Evolutionary conservation across 23 red algal genomes (phyloP).

Genomic region (Chondrus crispus): DNA sequence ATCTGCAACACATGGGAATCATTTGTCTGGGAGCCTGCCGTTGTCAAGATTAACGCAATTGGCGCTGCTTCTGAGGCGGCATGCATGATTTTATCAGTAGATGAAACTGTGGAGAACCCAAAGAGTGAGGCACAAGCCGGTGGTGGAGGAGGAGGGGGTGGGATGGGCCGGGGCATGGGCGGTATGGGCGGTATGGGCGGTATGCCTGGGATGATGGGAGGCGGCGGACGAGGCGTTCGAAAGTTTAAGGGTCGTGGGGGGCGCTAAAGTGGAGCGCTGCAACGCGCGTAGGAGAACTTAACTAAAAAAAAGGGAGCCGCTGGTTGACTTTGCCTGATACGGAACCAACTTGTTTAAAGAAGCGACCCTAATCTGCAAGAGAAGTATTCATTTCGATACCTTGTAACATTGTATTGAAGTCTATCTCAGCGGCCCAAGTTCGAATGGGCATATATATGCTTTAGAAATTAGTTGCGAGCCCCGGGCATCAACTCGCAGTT

Average conservation of each 20-base stretch:
- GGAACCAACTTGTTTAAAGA: no score
- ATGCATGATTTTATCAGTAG: constrained; percentile 89
- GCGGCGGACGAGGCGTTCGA: constrained; percentile 51
- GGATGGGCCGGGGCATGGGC: background rate
- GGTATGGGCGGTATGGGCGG: constrained; percentile 35
- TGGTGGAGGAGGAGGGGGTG: background rate
- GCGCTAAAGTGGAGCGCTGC: no score
- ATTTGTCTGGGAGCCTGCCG: constrained; percentile 93
- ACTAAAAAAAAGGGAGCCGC: no score
- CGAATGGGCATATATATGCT: no score
- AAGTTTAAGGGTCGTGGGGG: constrained; percentile 60
- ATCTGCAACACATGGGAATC: constrained; percentile 87
- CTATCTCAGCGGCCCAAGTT: no score
- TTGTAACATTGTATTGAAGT: no score
- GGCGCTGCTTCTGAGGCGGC: constrained; percentile 96
- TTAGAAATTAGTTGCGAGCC: no score
- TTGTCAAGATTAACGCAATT: constrained; percentile 89
- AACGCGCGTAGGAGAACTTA: no score
- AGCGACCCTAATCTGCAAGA: no score
- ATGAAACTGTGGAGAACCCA: constrained; percentile 94
- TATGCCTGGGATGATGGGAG: constrained; percentile 74
- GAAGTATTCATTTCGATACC: no score
- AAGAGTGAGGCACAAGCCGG: constrained; percentile 39
- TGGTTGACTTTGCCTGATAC: no score
- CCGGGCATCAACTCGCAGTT: no score